Base-by-base conservation (phyloP, 2,329 filamentous ascomycete genomes). In the Colletotrichum aenigma region DNA sequence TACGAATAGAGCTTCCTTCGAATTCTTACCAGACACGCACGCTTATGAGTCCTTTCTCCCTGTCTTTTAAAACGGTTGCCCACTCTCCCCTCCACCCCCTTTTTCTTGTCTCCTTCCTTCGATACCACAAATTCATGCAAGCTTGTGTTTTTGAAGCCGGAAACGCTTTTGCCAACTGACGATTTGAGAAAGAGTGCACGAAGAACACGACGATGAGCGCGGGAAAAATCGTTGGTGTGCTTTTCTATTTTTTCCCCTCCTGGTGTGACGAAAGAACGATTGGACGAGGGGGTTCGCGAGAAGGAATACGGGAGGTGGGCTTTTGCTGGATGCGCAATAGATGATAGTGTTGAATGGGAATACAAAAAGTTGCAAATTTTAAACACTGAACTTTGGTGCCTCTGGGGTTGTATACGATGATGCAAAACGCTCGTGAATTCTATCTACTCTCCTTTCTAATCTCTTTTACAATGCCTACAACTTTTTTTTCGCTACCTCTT, bases 401-500 rank as follows among this genome's bases (percentile, higher is more conserved):
- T 34, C 28, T 21, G 48, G 61, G 24, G 2, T 21, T 66, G 38
- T 4, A 6, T 52, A 2, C 4, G 8, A 13, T 16, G 38, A 21
- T 48, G 6, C 18, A 15, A 3, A 24, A 28, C 18, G n/a, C 2
- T 66, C 34, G 12, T 66, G 1, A 66, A 16, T 48, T 52, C 24
- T 28, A 7, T 7, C n/a, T n/a, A n/a, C n/a, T n/a, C n/a, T n/a
- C n/a, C n/a, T n/a, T 34, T 36, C 38, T 28, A n/a, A 62, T 56
- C 8, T 26, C 30, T 52, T 28, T 24, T 21, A 52, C 16, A 5
- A 10, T 4, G n/a, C 30, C 21, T n/a, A 30, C 5, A 9, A 13
- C 12, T n/a, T 13, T 1, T 13, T 4, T n/a, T 3, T 12, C 24
- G 70, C 77, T 85, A 93, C 82, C 91, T 85, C 87, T 93, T 93